phyloP scores from a whole-genome alignment of 176 grass and related monocot genomes.

The Eleusine indica region DNA sequence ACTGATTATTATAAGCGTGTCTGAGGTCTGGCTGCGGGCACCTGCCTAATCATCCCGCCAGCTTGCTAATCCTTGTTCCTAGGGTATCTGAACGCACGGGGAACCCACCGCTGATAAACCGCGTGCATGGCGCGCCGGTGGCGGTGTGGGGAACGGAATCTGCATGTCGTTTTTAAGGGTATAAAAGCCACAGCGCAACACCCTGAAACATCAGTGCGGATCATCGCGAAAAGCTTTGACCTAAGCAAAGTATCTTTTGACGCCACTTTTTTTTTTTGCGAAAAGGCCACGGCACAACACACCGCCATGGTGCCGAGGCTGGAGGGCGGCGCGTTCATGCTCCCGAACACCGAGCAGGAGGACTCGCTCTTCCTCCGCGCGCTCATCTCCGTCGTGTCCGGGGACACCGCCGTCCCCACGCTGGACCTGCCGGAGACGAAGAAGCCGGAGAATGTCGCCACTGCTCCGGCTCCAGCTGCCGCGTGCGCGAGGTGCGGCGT shows the following conservation, averaged over 20 bases:
- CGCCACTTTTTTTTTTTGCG: not conserved
- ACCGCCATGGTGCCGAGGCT: conserved; percentile 58
- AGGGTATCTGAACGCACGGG: not conserved
- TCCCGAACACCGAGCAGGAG: conserved; percentile 77
- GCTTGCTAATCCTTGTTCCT: not conserved
- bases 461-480: not conserved
- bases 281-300: not conserved
- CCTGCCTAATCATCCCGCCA: not conserved
- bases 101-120: not conserved
- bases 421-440: not conserved
- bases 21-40: not conserved
- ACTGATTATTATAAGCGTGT: not conserved
- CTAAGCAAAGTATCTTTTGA: not conserved
- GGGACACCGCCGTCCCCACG: conserved; percentile 32
- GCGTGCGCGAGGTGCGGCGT: conserved; percentile 40
- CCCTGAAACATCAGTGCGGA: conserved; percentile 5
- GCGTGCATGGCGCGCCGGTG: conserved; percentile 1
- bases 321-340: conserved; percentile 51
- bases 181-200: not conserved
- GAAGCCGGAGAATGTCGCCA: not conserved
- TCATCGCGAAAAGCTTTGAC: not conserved
- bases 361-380: conserved; percentile 70
- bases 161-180: not conserved
- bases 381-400: conserved; percentile 70
- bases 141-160: not conserved